Evolutionary conservation across 306 rosid genomes (phyloP), one percentile per base, ranked within the genome.

Genomic region (Inga leiocalycina): DNA sequence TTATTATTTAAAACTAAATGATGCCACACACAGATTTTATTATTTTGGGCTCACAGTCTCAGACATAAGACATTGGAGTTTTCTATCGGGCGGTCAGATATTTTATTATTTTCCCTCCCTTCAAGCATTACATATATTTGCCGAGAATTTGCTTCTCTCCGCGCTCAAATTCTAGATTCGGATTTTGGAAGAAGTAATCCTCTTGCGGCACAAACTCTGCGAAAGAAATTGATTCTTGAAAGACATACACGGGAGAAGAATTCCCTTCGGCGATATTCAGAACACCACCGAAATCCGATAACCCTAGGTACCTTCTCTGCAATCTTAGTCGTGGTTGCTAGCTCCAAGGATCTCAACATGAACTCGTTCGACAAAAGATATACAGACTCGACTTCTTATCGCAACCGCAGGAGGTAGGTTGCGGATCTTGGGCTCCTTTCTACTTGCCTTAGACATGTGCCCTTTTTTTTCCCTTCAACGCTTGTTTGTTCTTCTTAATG

Each of bases 401-500:
- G 98, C 46, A 89, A 88, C 69, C 99, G 96, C 71, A 94, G 93
- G 79, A 91, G 97, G 98, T 95, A 77, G 15, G 27, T 49, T 52
- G 39, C 19, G 15, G 35, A n/a, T 46, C 74, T 20, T 81, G 8
- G 14, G 6, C 4, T 15, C 24, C 5, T 61, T 0, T 57, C 2
- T 24, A 3, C 39, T 37, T 8, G 35, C 75, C 56, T 22, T 45
- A 45, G 16, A 16, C 43, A 54, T 61, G 56, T 27, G 48, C 16
- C 30, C 9, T 1, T 59, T 57, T 22, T 59, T 32, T 77, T 74
- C 6, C 2, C 57, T 69, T 45, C 49, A 10, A 39, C 64, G 70
- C 78, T 44, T 17, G 46, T 84, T 72, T 74, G 5, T 16, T 71
- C 15, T 6, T 74, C 15, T 66, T 20, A 20, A 10, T 82, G 74